A percentile compares a stretch with the other conserved stretches of the same genome.
Conservation (phyloP, 1,284 basidiomycete species). For the Irpex sp. region DNA sequence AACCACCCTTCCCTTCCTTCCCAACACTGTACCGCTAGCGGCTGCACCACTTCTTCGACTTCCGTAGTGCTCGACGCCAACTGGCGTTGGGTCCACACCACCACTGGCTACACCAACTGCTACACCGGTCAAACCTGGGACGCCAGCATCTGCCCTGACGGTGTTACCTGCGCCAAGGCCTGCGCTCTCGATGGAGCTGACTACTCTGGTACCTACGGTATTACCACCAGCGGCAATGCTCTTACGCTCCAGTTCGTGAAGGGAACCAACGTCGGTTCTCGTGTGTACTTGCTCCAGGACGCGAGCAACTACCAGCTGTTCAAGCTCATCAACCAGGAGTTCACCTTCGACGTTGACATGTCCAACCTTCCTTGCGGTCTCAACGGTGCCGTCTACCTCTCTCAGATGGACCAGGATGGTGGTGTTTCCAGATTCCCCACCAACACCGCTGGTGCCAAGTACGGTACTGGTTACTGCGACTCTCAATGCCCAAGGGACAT, state of each 20-base stretch:
- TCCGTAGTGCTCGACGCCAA: conserved; percentile 33
- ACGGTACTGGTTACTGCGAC: conserved; percentile 54
- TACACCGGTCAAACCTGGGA: conserved; percentile 35
- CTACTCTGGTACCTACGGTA: conserved; percentile 41
- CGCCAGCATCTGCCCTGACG: conserved; percentile 32
- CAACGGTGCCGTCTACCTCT: conserved; percentile 46
- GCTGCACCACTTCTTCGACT: conserved; percentile 24
- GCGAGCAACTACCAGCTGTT: conserved; percentile 47
- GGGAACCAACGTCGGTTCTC: conserved; percentile 50
- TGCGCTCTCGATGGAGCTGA: conserved; percentile 59
- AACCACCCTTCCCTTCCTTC: conserved; percentile 29
- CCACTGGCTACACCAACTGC: conserved; percentile 31
- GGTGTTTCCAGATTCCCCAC: conserved; percentile 31
- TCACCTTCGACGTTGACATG: conserved; percentile 57
- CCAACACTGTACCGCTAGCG: conserved; percentile 25
- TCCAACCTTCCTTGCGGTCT: conserved; percentile 52
- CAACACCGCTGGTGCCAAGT: conserved; percentile 50
- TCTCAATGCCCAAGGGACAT: conserved; percentile 46
- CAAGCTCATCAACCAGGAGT: conserved; percentile 52
- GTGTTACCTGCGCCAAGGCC: conserved; percentile 35
- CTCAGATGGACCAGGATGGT: conserved; percentile 39
- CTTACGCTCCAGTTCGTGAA: conserved; percentile 52
- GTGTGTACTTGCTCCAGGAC: conserved; percentile 48
- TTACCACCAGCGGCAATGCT: conserved; percentile 42
- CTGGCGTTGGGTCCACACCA: conserved; percentile 35